These are phyloP conservation scores for Syncephalastrum monosporum DNA, from an alignment of 371 early-diverging fungal genomes.

Conservation along the genomic window DNA sequence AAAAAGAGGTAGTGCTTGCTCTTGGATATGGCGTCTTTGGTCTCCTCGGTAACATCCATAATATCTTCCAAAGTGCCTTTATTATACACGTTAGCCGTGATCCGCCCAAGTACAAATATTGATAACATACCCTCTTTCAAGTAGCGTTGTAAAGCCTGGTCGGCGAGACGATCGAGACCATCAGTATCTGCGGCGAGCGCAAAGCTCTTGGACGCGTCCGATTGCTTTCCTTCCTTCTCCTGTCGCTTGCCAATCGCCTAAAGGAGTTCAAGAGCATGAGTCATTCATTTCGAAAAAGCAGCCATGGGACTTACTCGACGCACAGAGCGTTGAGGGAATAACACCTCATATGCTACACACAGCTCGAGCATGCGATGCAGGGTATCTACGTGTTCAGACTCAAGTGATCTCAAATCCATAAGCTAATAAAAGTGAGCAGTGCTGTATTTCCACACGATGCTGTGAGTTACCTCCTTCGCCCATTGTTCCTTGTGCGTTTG, in stretches of 20 bases:
- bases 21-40: constrained; percentile 5
- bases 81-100: neutral
- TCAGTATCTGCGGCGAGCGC: constrained; percentile 21
- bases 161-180: constrained; percentile 24
- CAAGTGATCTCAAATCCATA: neutral
- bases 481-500: constrained; percentile 26
- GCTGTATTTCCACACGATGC: neutral
- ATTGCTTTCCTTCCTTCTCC: constrained; percentile 14
- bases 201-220: constrained; percentile 22
- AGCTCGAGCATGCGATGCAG: constrained; percentile 2
- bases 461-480: constrained; percentile 18
- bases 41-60: constrained; percentile 12
- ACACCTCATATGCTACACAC: neutral
- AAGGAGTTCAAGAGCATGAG: too few species aligned
- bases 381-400: neutral
- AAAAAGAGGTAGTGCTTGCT: constrained; percentile 24
- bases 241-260: too few species aligned
- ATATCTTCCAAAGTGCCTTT: constrained; percentile 15
- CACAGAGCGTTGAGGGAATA: neutral
- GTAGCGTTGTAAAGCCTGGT: constrained; percentile 15
- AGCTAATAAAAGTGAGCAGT: too few species aligned
- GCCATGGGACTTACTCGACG: too few species aligned
- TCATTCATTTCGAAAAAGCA: too few species aligned
- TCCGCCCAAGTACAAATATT: too few species aligned
- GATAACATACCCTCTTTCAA: constrained; percentile 15